phyloP scores from a whole-genome alignment of 179 eudicot species.

The Silene coronaria region DNA sequence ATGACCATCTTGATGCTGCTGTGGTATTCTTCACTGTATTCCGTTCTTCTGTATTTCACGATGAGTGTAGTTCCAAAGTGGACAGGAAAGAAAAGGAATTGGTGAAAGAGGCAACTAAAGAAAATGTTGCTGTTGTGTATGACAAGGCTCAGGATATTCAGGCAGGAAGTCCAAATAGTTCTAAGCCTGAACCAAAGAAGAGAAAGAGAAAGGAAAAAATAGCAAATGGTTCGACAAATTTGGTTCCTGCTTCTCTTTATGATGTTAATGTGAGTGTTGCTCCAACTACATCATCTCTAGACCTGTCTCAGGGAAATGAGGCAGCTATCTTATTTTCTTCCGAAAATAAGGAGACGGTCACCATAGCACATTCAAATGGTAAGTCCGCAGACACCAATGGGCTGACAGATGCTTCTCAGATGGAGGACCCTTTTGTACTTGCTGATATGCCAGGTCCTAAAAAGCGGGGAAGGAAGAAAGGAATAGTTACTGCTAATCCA shows the following conservation, averaged over 20 bases:
- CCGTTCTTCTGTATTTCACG: constrained; percentile 41
- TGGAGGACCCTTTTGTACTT: constrained; percentile 7
- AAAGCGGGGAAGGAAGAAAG: constrained; percentile 39
- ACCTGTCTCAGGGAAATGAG: constrained; percentile 17
- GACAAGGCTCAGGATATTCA: constrained; percentile 18
- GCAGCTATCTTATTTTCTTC: constrained; percentile 1
- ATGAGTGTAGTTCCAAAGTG: constrained; percentile 21
- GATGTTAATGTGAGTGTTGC: constrained; percentile 24
- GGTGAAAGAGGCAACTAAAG: constrained; percentile 15
- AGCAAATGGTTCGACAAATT: constrained; percentile 4
- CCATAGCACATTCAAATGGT: constrained; percentile 55
- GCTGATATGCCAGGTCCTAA: constrained; percentile 32
- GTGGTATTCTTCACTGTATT: constrained; percentile 42
- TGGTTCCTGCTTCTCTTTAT: constrained; percentile 16
- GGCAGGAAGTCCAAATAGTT: constrained; percentile 19
- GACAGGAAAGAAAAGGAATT: constrained; percentile 15
- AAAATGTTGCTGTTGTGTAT: constrained; percentile 12
- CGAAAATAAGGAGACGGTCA: constrained; percentile 22
- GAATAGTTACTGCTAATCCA: constrained; percentile 2
- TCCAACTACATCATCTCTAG: constrained; percentile 15
- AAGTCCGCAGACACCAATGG: constrained; percentile 20
- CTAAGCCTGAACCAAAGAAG: constrained; percentile 28
- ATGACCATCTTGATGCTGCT: constrained; percentile 34
- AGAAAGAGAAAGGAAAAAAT: constrained; percentile 42
- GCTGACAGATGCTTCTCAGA: constrained; percentile 15